A percentile compares a stretch with the other conserved stretches of the same genome.
Evolutionary conservation across 1,139 yeast genomes (phyloP).

Genomic region (Pichia sp.): DNA sequence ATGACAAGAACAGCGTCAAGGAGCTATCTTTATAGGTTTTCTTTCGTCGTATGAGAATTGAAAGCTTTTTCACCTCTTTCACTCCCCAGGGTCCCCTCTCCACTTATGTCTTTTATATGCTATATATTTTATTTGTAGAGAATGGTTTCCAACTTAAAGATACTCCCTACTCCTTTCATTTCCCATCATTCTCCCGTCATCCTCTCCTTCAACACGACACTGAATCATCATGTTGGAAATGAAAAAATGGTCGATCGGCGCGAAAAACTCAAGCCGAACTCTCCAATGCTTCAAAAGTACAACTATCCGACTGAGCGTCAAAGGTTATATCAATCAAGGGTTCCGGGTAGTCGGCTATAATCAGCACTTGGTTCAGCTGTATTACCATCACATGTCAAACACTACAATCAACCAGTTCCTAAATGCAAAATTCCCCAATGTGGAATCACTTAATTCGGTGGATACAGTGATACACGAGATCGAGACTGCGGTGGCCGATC

Average conservation of each 20-base stretch:
- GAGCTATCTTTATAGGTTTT: background rate
- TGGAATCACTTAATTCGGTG: conserved; percentile 11
- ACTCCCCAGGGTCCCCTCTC: too few relatives aligned
- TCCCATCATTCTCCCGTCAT: too few relatives aligned
- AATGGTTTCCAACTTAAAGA: too few relatives aligned
- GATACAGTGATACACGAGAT: conserved; percentile 14
- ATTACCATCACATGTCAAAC: background rate
- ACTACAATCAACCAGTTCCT: conserved; percentile 7
- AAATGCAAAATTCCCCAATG: conserved; percentile 12
- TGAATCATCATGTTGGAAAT: background rate
- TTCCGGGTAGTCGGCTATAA: too few relatives aligned
- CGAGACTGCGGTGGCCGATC: background rate
- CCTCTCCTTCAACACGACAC: too few relatives aligned
- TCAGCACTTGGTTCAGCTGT: background rate
- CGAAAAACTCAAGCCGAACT: background rate
- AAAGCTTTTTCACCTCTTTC: background rate
- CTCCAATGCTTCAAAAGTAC: too few relatives aligned
- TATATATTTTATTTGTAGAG: too few relatives aligned
- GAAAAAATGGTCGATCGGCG: background rate
- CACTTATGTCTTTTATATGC: too few relatives aligned
- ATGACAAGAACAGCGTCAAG: background rate
- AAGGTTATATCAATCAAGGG: background rate
- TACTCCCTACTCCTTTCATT: too few relatives aligned
- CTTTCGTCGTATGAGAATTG: too few relatives aligned
- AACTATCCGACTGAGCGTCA: background rate